Percentiles rank a stretch among this genome's conserved stretches.
Evolutionary conservation across 2,329 filamentous ascomycete species (phyloP).

Genomic region (Akanthomyces dipterigenus): DNA sequence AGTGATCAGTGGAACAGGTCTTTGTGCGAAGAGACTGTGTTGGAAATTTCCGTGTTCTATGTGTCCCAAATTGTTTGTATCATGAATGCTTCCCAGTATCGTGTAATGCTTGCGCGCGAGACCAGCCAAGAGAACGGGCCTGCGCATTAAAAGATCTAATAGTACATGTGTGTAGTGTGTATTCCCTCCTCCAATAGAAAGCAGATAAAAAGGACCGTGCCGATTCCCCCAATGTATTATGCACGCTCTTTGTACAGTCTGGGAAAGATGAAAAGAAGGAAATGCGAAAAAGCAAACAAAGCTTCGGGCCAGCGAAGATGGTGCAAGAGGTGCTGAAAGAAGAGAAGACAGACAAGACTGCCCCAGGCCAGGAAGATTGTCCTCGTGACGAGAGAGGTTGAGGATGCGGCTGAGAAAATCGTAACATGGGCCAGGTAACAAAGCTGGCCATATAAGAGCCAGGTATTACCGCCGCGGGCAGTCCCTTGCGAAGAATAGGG

Average conservation of each 20-base stretch:
- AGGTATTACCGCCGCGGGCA: background rate
- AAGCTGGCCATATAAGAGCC: background rate
- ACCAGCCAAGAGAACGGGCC: background rate
- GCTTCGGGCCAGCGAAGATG: conserved; percentile 19
- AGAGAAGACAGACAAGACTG: background rate
- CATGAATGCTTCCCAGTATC: conserved; percentile 10
- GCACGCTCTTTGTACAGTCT: conserved; percentile 11
- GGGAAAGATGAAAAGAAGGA: background rate
- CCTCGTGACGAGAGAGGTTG: background rate
- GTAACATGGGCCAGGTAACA: background rate
- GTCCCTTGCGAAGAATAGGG: background rate
- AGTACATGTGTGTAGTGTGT: conserved; percentile 11
- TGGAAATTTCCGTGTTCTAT: conserved; percentile 11
- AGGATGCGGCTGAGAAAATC: background rate
- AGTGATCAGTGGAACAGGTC: conserved; percentile 11
- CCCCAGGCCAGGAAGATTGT: background rate
- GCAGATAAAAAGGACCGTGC: conserved; percentile 1
- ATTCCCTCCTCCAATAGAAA: conserved; percentile 5
- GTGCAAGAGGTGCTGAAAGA: background rate
- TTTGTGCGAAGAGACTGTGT: conserved; percentile 5
- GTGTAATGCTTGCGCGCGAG: background rate
- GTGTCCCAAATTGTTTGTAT: conserved; percentile 9
- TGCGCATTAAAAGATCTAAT: conserved; percentile 1
- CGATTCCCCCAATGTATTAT: conserved; percentile 3
- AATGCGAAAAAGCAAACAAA: background rate